Evolutionary conservation across 352 stramenopile genomes (phyloP), one percentile per base, ranked within the genome.

Genomic region (Elongisporangium anandrum): DNA sequence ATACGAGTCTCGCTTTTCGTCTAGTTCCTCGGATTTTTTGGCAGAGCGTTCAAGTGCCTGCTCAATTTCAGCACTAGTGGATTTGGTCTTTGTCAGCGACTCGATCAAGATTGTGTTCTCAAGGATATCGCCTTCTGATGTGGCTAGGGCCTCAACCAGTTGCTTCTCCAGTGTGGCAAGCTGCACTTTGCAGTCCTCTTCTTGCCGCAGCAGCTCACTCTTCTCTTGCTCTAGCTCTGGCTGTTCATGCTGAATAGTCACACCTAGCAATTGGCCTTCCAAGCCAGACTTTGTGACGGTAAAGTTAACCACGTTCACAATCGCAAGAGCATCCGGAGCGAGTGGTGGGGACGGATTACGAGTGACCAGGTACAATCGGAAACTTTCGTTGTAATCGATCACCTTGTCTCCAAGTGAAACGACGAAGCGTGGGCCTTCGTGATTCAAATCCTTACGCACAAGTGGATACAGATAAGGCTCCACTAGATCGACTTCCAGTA

Each of bases 341-440:
- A 98, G 71, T 4, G 87, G 74, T 4, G 92, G 94, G 4, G 85
- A 79, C 17, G 92, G 93, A 51, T 97, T 98, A 5, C 94, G 75
- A 12, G 95, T 98, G 23, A 97, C 86, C 8, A 99, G 60, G 48
- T 92, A 92, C 39, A 99, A 54, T 2, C 88, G 81, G 56, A 99
- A 99, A 67, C 92, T 96, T 50, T 98, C 92, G 64, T 97, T 97
- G 69, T 97, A 98, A 61, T 99, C 96, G 23, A 99, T 80, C 38
- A 90, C 60, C 51, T 97, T 98, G 60, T 98, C 94, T 1, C 94
- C 94, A 19, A 98, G 54, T 13, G 81, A 73, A 0, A 99, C 88
- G 13, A 98, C 82, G 56, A 77, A 97, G 0, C 96, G 85, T n/a
- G 90, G 87, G 3, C 95, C 95, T 58, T 98, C 82, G 56, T 95